Base-by-base conservation (phyloP, 495 filamentous ascomycete species). In the Letharia columbiana region DNA sequence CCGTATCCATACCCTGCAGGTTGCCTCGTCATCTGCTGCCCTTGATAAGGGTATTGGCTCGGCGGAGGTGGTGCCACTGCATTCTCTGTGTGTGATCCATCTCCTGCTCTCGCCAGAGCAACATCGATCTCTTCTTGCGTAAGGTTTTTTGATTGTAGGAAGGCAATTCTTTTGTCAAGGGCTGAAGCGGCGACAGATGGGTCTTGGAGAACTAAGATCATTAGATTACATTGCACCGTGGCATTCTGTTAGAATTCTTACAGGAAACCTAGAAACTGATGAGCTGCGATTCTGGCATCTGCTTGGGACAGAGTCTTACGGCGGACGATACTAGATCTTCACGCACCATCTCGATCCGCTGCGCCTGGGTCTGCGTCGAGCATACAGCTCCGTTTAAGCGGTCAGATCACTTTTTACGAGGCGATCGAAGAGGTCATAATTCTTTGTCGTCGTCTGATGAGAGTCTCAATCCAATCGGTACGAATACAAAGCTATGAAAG, bases 141-240 rank as follows among this genome's bases (percentile, higher is more conserved):
- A 20, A 99, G 83, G 73, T 98, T 97, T 77, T 99, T 99, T 0
- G 93, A 96, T 74, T 93, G 89, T 28, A 99, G 83, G 70, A 99
- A 99, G 18, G 91, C 88, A 63, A 97, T 81, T 64, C 90, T 84
- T 77, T 95, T 96, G 69, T 98, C 95, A 63, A 96, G 78, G n/a
- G 95, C 88, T 2, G 93, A 91, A 4, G 85, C 83, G n/a, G 90
- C 84, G 62, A 98, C 92, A 47, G 87, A 91, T 13, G 94, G 92
- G 73, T 99, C 93, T 79, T 90, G 89, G 61, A 98, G 87, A 74
- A 98, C 93, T 97, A 69, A 70, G 73, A 71, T 37, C 17, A 11
- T 42, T 28, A 44, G 39, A 44, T 37, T 49, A 28, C 28, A 41
- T 10, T 44, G 58, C 50, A 59, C 40, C 31, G 52, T 65, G 60